These are phyloP conservation scores for Raddia distichophylla DNA, from an alignment of 176 grass and related monocot genomes.

Conservation along the genomic window DNA sequence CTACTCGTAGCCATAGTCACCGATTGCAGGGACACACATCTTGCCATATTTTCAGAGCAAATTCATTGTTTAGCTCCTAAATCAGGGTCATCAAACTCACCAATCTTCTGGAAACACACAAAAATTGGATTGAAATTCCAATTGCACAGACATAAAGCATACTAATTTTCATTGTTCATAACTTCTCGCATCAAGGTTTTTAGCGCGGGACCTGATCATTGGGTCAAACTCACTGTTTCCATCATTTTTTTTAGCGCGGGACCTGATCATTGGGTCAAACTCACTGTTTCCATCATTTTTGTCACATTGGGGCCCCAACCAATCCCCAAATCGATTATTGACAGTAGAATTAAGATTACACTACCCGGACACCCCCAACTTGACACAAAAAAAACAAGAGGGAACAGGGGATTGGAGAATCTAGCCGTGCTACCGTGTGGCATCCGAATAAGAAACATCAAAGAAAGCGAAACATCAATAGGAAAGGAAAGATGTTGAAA, in stretches of 20 bases:
- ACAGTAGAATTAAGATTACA: slow-evolving; percentile 1
- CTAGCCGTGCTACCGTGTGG: neutral
- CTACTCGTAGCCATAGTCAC: neutral
- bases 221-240: neutral
- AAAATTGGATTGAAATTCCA: neutral
- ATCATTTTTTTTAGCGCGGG: too few species aligned
- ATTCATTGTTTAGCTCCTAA: neutral
- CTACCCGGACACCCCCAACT: neutral
- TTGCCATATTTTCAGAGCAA: neutral
- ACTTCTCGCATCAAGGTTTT: neutral
- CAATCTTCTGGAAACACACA: neutral
- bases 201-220: neutral
- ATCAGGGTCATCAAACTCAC: neutral
- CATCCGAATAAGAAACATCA: neutral
- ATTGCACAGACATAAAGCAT: neutral
- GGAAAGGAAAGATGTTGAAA: neutral
- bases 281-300: too few species aligned
- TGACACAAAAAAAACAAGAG: neutral
- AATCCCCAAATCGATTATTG: slow-evolving; percentile 6
- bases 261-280: too few species aligned
- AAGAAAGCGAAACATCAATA: neutral
- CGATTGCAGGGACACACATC: neutral
- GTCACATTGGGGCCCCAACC: neutral
- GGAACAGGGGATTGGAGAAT: neutral
- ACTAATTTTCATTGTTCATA: neutral